Evolutionary conservation across 2,329 filamentous ascomycete species (phyloP), one percentile per base, ranked within the genome.

Genomic region (Cladosporium sp.): DNA sequence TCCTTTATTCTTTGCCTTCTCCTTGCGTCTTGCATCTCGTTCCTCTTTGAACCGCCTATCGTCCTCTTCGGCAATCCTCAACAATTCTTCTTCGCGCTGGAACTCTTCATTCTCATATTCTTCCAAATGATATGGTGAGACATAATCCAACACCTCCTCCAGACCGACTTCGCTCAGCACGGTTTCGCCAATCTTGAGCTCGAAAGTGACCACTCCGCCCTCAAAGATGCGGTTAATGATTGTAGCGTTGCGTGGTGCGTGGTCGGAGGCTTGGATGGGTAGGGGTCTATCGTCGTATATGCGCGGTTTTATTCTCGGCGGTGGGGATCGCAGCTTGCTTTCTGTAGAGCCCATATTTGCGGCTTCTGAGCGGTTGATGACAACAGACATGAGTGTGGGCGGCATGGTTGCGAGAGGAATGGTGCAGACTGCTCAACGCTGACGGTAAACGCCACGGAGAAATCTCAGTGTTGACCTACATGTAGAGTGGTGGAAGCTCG

Each of bases 51-150:
- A 39, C 5, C 58, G 57, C 42, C 63, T 62, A 12, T 64, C 58
- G 51, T 67, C 67, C n/a, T 59, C 61, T 37, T 67, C 65, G 2
- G 61, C 64, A 37, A 66, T 61, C 12, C 58, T 59, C 30, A 61
- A 40, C 2, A 65, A 55, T 34, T 67, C 66, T 2, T 58, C 55
- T 51, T 71, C 69, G 28, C 67, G 62, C 8, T 62, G 63, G 60
- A 74, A 74, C 20, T 63, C 60, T 37, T 59, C 51, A 56, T 71
- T 68, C 54, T 74, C 72, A 50, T 64, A 74, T 2, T 63, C 64
- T 57, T 74, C 72, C 20, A 73, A 60, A 36, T 72, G 67, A 30
- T 65, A 61, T n/a, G 69, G 60, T 5, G 70, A 72, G 14, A 73
- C 67, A 58, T 71, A 73, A 19, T 72, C 66, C 8, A 70, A 59